Conservation (phyloP, 345 rosid genomes). For the Kandelia obovata region DNA sequence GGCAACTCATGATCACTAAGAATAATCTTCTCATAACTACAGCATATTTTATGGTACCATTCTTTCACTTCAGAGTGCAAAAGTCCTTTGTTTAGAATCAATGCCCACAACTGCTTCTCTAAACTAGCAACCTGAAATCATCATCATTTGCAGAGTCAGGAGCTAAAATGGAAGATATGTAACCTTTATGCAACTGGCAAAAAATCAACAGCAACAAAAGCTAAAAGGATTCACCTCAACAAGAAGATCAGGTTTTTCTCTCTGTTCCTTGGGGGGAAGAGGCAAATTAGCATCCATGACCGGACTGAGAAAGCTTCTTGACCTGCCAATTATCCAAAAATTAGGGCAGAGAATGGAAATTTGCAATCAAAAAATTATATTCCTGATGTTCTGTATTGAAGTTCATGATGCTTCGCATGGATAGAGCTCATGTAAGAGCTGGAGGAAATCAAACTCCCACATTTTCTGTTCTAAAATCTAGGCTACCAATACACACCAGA, state of each 20-base stretch:
- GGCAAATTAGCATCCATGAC: conserved; percentile 30
- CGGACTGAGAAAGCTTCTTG: conserved; percentile 19
- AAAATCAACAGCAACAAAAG: conserved; percentile 12
- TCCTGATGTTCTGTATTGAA: background rate
- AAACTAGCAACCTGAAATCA: conserved; percentile 52
- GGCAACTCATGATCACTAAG: conserved; percentile 41
- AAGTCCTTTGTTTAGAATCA: conserved; percentile 50
- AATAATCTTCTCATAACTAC: conserved; percentile 56
- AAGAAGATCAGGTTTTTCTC: conserved; percentile 40
- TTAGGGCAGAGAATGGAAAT: background rate
- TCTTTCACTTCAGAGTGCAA: conserved; percentile 51
- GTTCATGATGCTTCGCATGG: background rate
- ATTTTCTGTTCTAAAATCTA: too few relatives aligned
- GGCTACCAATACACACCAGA: too few relatives aligned
- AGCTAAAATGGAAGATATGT: conserved; percentile 10
- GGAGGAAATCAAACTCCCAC: background rate
- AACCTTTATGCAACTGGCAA: background rate
- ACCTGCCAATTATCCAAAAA: conserved; percentile 11
- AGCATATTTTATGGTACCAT: conserved; percentile 56
- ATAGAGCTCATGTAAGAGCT: background rate
- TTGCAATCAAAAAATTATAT: background rate
- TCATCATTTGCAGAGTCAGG: conserved; percentile 11
- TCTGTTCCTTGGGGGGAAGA: conserved; percentile 36
- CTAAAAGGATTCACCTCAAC: conserved; percentile 45
- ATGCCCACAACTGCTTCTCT: conserved; percentile 66